Evolutionary conservation across 805 yeast species (phyloP), one percentile per base, ranked within the genome.

Genomic region (Wickerhamiella slavikovae): DNA sequence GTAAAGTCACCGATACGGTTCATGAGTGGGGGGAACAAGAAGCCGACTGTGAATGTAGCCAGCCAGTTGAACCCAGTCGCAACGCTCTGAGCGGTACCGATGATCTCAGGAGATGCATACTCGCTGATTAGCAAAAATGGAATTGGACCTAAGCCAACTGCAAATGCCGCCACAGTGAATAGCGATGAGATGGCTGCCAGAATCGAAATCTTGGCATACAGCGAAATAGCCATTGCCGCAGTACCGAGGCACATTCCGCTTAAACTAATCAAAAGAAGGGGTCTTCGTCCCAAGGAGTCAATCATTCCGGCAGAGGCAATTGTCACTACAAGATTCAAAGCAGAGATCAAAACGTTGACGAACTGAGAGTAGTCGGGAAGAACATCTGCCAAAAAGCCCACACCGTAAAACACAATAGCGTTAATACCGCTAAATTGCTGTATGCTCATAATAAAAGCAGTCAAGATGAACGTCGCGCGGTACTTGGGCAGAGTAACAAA

Each of bases 361-460:
- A 63, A 40, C 4, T 75, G 66, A 2, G 95, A 72, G 32, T 66
- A 59, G 9, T 65, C 54, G 2, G 96, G 94, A 37, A 80, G 62
- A 4, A 76, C 54, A 5, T 66, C 55, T n/a, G 71, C 59, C 29
- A 89, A 57, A 1, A 85, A 76, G 10, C 78, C 67, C 4, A 85
- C 94, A 4, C 98, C 98, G 49, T 85, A 89, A 47, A 85, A 79
- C 14, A 89, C 69, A 35, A 89, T 80, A 2, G 93, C 70, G 49
- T 89, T 89, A 47, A 89, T 78, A 20, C 98, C 98, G 41, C 80
- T 71, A 34, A 85, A 67, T 49, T 89, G 98, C 54, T 89, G 98
- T 12, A 83, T 73, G 14, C 72, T 55, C 59, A 83, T 65, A 12
- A 80, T 62, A 2, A 74, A 67, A 0, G 82, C 67, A 7, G 82